phyloP scores from a whole-genome alignment of 2,329 filamentous ascomycete species.

The Penicillium capsulatum region DNA sequence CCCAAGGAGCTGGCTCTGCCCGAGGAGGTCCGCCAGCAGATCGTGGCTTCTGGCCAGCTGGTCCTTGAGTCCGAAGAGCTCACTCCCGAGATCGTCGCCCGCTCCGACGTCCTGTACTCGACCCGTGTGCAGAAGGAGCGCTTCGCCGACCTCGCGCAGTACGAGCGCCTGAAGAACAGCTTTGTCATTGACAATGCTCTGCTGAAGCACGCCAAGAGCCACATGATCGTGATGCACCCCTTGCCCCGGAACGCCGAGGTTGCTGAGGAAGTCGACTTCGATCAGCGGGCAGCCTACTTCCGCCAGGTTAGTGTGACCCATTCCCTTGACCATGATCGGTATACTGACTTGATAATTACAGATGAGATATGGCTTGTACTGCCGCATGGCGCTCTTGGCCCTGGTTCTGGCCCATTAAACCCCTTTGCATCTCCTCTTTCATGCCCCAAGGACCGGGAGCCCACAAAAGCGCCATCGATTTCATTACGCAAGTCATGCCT shows the following conservation, averaged over 20 bases:
- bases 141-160: slow-evolving; percentile 74
- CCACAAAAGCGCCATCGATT: slow-evolving; percentile 18
- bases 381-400: slow-evolving; percentile 93
- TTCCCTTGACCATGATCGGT: slow-evolving; percentile 1
- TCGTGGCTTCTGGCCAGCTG: slow-evolving; percentile 71
- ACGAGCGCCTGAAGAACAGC: slow-evolving; percentile 80
- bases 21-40: slow-evolving; percentile 64
- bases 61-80: slow-evolving; percentile 70
- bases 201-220: slow-evolving; percentile 83
- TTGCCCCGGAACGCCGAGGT: slow-evolving; percentile 91
- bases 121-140: slow-evolving; percentile 96
- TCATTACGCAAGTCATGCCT: slow-evolving; percentile 22
- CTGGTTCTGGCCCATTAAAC: slow-evolving; percentile 68
- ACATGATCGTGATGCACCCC: slow-evolving; percentile 94
- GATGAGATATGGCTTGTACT: slow-evolving; percentile 98
- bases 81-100: slow-evolving; percentile 79
- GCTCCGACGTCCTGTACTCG: slow-evolving; percentile 91
- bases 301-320: slow-evolving; percentile 72
- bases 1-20: slow-evolving; percentile 77
- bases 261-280: slow-evolving; percentile 93
- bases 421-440: slow-evolving; percentile 16
- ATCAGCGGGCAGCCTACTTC: slow-evolving; percentile 95
- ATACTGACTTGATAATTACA: slow-evolving; percentile 49
- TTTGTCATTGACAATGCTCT: slow-evolving; percentile 89
- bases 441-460: slow-evolving; percentile 13